A percentile compares a stretch with the other conserved stretches of the same genome.
Conservation (phyloP, 345 rosid genomes). For the Rhodomyrtus tomentosa region DNA sequence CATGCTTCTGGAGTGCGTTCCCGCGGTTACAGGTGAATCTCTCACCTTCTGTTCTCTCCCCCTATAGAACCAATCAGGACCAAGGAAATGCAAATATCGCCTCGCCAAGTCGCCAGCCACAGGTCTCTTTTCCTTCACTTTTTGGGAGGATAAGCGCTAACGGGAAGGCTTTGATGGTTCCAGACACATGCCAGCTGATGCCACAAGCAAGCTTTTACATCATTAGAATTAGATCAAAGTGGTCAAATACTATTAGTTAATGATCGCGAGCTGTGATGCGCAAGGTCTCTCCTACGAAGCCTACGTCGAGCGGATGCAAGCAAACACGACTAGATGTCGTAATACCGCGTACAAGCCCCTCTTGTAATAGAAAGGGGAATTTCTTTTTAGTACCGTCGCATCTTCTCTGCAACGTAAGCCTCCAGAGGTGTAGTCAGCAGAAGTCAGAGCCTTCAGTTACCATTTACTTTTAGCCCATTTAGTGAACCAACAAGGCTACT, state of each 20-base stretch:
- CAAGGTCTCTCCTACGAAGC: background rate
- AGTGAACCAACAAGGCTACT: conserved; percentile 21
- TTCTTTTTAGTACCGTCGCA: background rate
- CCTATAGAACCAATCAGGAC: background rate
- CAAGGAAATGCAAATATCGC: background rate
- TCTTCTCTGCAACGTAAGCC: background rate
- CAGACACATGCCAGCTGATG: background rate
- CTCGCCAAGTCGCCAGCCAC: background rate
- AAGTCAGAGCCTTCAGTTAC: conserved; percentile 7
- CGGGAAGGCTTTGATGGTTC: background rate
- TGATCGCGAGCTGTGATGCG: background rate
- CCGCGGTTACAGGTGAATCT: no score
- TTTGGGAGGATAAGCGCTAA: background rate
- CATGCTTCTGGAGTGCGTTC: no score
- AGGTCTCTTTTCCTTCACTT: background rate
- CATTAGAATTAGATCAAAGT: background rate
- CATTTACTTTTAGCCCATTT: conserved; percentile 25
- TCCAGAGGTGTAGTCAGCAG: conserved; percentile 7
- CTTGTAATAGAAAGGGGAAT: background rate
- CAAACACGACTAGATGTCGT: background rate
- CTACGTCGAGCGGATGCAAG: background rate
- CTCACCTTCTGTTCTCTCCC: no score
- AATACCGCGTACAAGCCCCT: background rate
- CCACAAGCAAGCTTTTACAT: background rate
- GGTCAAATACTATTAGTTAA: background rate